These are phyloP conservation scores for Suhomyces chickasaworum DNA, from an alignment of 1,139 yeast species.

Conservation along the genomic window DNA sequence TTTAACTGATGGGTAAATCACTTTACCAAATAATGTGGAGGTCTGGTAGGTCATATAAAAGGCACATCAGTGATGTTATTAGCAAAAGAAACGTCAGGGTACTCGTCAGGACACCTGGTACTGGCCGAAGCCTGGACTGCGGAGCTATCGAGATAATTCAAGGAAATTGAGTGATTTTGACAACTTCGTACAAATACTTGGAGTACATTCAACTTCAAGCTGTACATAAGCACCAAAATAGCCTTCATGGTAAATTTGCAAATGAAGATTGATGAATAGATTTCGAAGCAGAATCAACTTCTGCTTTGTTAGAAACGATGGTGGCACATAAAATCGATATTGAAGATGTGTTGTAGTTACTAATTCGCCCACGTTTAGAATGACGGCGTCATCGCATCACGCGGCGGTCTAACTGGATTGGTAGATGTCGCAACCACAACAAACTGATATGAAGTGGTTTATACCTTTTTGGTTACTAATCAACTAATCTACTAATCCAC, in stretches of 20 bases:
- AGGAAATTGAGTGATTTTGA: constrained; percentile 35
- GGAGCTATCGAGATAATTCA: constrained; percentile 40
- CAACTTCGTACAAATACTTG: constrained; percentile 40
- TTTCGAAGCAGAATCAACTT: not conserved
- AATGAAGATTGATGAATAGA: not conserved
- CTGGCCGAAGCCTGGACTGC: constrained; percentile 37
- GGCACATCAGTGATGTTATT: constrained; percentile 37
- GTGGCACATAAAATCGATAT: not conserved
- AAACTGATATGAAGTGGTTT: not conserved
- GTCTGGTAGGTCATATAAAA: constrained; percentile 9
- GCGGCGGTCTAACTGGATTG: not conserved
- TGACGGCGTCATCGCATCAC: not conserved
- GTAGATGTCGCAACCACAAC: not conserved
- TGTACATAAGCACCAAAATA: constrained; percentile 36
- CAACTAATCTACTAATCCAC: too few species aligned
- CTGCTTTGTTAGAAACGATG: not conserved
- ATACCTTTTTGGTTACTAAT: too few species aligned
- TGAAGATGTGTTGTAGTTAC: not conserved
- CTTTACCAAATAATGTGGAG: too few species aligned
- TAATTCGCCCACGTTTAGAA: not conserved
- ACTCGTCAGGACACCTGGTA: constrained; percentile 27
- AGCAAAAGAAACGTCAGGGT: constrained; percentile 22
- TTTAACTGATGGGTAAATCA: too few species aligned
- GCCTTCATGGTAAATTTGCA: constrained; percentile 30
- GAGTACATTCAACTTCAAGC: constrained; percentile 41